These are phyloP conservation scores for Malassezia sp. DNA, from an alignment of 1,284 basidiomycete species.

Conservation along the genomic window DNA sequence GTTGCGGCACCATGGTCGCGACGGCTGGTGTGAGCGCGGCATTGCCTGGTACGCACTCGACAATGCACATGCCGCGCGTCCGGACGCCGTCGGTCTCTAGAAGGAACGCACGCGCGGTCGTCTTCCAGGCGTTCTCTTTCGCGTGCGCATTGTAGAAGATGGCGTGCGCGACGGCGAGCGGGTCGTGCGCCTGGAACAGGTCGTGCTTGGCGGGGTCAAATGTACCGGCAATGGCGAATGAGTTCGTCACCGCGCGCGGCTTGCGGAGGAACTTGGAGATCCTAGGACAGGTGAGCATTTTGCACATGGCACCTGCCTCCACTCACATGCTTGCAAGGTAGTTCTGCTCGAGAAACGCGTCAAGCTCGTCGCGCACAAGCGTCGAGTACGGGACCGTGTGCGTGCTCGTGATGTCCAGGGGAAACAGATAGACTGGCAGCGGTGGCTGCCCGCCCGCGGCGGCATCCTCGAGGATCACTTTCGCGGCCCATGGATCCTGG, in stretches of 20 bases:
- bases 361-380: constrained; percentile 19
- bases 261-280: constrained; percentile 33
- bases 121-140: constrained; percentile 18
- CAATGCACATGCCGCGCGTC: constrained; percentile 37
- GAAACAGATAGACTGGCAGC: constrained; percentile 31
- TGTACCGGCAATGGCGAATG: constrained; percentile 20
- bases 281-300: too few species aligned
- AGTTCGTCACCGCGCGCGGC: constrained; percentile 38
- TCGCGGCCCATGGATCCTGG: constrained; percentile 74
- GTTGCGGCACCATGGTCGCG: constrained; percentile 13
- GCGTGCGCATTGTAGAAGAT: constrained; percentile 18
- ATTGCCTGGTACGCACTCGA: constrained; percentile 18
- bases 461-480: constrained; percentile 29
- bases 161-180: constrained; percentile 38
- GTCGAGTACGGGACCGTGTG: constrained; percentile 34
- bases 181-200: constrained; percentile 38
- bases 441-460: constrained; percentile 17
- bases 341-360: constrained; percentile 8
- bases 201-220: constrained; percentile 34
- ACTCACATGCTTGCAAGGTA: constrained; percentile 19
- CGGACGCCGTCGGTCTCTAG: constrained; percentile 33
- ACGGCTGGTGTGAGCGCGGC: constrained; percentile 5
- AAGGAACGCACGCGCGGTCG: constrained; percentile 21
- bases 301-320: too few species aligned
- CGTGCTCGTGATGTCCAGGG: constrained; percentile 32